Base-by-base conservation (phyloP, 371 early-diverging fungal genomes). In the Rhizopus stolonifer region DNA sequence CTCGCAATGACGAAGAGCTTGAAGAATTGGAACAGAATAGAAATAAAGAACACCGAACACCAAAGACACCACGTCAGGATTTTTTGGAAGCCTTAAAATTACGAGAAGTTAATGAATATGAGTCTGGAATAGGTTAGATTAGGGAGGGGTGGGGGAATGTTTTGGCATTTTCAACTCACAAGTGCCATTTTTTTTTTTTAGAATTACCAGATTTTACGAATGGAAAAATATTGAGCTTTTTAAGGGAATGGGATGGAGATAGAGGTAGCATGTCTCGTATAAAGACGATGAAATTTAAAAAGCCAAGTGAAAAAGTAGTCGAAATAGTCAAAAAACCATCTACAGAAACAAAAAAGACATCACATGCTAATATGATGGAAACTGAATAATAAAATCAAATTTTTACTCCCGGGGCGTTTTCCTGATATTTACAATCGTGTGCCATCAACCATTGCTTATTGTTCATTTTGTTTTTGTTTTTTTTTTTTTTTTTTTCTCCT, bases 181-280 rank as follows among this genome's bases (percentile, higher is more conserved):
- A n/a, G n/a, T n/a, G n/a, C n/a, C n/a, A n/a, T n/a, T n/a, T n/a
- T n/a, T n/a, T n/a, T n/a, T n/a, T n/a, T n/a, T n/a, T n/a, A 83
- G 84, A 82, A 54, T 52, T 84, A 33, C 84, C 84, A 13, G 81
- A 82, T 51, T 62, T 84, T 49, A 74, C 80, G 17, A 81, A 77
- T 46, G 74, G 76, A 24, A 81, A 81, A 54, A 72, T 65, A 29
- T 65, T 84, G 26, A 67, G 74, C 52, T 18, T 78, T 4, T 53
- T 84, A 31, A 76, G 79, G 38, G 67, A 74, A 23, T 84, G 82
- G 84, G 80, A 84, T 56, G 82, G 84, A 7, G 84, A 84, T 59
- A 65, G 69, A 31, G 82, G 82, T 54, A 62, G 69, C 24, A 70
- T 74, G 70, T 25, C 64, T 10, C 56, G 66, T 44, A 78, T 78